These are phyloP conservation scores for Globisporangium middletonii DNA, from an alignment of 352 stramenopile species.

Conservation along the genomic window DNA sequence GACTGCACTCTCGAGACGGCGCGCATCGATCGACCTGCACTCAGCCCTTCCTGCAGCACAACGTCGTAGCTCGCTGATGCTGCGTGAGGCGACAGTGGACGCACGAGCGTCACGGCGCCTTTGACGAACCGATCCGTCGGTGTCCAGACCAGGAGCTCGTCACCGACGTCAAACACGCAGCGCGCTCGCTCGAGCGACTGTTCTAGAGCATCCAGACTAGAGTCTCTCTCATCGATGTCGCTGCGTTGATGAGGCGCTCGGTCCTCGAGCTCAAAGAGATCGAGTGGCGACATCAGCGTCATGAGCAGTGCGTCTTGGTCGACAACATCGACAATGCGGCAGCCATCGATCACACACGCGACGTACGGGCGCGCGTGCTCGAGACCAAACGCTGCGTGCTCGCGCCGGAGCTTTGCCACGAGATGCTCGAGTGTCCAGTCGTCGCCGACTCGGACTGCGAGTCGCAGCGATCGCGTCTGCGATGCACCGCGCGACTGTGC, in stretches of 20 bases:
- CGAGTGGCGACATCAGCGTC: slow-evolving; percentile 19
- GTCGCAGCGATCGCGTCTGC: slow-evolving; percentile 8
- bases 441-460: slow-evolving; percentile 14
- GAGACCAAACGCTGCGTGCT: slow-evolving; percentile 14
- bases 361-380: slow-evolving; percentile 15
- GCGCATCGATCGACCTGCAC: slow-evolving; percentile 6
- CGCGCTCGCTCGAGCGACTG: not conserved
- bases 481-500: slow-evolving; percentile 4
- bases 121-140: slow-evolving; percentile 20
- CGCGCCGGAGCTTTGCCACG: slow-evolving; percentile 23
- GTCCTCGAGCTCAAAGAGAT: slow-evolving; percentile 38
- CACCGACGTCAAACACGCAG: slow-evolving; percentile 9
- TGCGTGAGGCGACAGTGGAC: not conserved
- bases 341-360: slow-evolving; percentile 18
- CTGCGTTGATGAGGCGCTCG: too few relatives aligned
- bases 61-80: slow-evolving; percentile 13
- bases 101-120: slow-evolving; percentile 6
- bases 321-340: slow-evolving; percentile 22
- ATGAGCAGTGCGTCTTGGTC: slow-evolving; percentile 26
- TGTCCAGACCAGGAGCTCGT: slow-evolving; percentile 18
- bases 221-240: too few relatives aligned
- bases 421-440: slow-evolving; percentile 38
- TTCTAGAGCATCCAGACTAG: too few relatives aligned
- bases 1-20: slow-evolving; percentile 4
- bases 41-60: slow-evolving; percentile 15